Conservation (phyloP, 352 stramenopile genomes). For the Nothophytophthora sp. region DNA sequence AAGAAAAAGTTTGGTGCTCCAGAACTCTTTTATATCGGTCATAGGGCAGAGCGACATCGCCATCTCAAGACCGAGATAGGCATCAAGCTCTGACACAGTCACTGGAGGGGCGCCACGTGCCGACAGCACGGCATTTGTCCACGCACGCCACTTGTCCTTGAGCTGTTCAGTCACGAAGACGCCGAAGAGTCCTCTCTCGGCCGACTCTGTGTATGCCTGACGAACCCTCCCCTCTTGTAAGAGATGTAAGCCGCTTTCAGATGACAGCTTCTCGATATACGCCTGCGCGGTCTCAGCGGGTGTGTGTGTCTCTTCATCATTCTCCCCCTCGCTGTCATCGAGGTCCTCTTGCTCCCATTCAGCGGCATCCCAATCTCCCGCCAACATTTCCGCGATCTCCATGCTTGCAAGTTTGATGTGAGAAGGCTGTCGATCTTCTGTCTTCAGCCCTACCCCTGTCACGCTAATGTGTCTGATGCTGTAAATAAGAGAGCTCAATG, state of each 20-base stretch:
- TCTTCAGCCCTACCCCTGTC: no score
- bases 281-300: neutral
- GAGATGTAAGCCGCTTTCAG: neutral
- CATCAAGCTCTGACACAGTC: conserved; percentile 1
- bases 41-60: conserved; percentile 3
- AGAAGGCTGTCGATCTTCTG: no score
- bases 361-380: no score
- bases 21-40: conserved; percentile 16
- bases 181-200: neutral
- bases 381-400: no score
- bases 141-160: neutral
- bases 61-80: conserved; percentile 11
- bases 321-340: neutral
- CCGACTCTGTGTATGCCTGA: neutral
- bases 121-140: conserved; percentile 8
- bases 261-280: neutral
- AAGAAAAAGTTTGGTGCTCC: conserved; percentile 7
- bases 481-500: no score
- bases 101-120: neutral
- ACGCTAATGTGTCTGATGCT: no score
- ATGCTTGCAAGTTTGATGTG: no score
- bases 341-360: neutral
- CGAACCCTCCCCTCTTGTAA: neutral
- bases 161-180: neutral
- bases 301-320: neutral